Base-by-base conservation (phyloP, 768 basidiomycete genomes). In the Auricularia sp. region DNA sequence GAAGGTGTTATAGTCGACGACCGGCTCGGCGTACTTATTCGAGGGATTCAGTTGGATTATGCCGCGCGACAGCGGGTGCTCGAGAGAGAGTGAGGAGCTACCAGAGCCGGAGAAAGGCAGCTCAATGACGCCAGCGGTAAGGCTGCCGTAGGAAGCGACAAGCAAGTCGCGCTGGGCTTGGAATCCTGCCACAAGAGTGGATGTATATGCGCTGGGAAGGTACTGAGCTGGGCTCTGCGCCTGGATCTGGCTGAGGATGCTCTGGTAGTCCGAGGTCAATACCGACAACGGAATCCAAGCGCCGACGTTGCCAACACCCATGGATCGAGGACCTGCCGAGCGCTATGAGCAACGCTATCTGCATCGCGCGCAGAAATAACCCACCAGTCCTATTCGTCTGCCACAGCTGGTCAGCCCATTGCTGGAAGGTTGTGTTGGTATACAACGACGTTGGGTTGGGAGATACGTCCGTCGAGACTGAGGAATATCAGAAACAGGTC, bases 1-100 rank as follows among this genome's bases (percentile, higher is more conserved):
- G 56, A 59, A 59, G 8, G 56, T 59, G 23, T 35, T 14, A 29
- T 33, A 59, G 56, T 59, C 56, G 10, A 59, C 56, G 23, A 59
- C 56, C 7, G 56, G 56, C 56, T 59, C 56, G 18, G 56, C 56
- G 34, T 59, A 59, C 23, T 33, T 59, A 4, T 59, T 35, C 16
- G 56, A 6, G 6, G 56, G 14, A 29, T 59, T 59, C 23, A 59
- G 21, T 10, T 12, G 21, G 2, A 64, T 39, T 5, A 59, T 53
- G 2, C 64, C 64, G 60, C 64, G 64, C 59, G 59, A 61, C 35
- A 64, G 60, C 33, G 64, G 58, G 60, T 64, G 64, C 51, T 64
- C 58, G 29, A 64, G 64, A 7, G 56, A 59, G 23, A 59, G 56
- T 4, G 56, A 59, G 1, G 34, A 23, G 29, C 56, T 10, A 29